Evolutionary conservation across 129 eudicot species (phyloP).

Genomic region (Flaveria brownii): DNA sequence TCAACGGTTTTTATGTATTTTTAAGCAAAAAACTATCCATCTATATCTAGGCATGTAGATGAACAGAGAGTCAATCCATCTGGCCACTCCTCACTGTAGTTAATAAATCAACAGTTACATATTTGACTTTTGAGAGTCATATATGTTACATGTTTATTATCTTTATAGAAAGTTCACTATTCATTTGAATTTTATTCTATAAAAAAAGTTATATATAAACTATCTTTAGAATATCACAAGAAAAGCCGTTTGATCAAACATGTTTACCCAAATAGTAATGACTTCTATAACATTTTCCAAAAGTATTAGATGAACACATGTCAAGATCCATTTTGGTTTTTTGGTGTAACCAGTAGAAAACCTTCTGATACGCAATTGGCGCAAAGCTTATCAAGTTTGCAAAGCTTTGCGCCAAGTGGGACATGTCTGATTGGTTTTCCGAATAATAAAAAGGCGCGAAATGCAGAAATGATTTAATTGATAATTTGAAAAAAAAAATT

Average conservation of each 20-base stretch:
- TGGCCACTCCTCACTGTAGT: not conserved
- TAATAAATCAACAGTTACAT: not conserved
- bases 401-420: no score
- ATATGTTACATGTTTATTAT: not conserved
- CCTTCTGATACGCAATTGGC: no score
- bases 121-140: conserved; percentile 2
- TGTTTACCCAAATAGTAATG: not conserved
- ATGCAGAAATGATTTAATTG: no score
- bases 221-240: not conserved
- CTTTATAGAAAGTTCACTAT: not conserved
- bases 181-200: not conserved
- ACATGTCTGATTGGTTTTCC: no score
- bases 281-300: not conserved
- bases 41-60: not conserved
- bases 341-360: no score
- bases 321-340: no score
- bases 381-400: no score
- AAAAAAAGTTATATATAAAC: no score
- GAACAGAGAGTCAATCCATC: not conserved
- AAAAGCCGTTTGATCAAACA: not conserved
- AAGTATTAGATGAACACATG: no score
- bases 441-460: no score
- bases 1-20: not conserved
- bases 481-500: no score
- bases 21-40: not conserved